These are phyloP conservation scores for Aspergillus glaucus DNA, from an alignment of 2,329 filamentous ascomycete species.

Conservation along the genomic window DNA sequence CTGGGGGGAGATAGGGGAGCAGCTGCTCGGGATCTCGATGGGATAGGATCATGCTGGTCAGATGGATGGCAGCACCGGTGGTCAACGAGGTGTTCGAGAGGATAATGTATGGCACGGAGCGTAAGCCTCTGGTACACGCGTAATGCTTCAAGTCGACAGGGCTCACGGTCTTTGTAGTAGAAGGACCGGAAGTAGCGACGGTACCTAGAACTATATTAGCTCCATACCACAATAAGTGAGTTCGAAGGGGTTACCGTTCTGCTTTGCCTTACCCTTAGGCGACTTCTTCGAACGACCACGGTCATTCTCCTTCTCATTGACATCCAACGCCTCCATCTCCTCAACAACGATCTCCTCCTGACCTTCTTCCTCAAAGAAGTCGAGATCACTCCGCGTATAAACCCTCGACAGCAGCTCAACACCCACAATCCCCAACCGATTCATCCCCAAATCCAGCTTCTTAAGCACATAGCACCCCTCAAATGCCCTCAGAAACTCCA, in stretches of 20 bases:
- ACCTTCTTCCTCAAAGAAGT: constrained; percentile 24
- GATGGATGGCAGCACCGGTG: constrained; percentile 20
- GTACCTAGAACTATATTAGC: constrained; percentile 3
- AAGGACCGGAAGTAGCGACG: neutral
- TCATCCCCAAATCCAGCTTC: constrained; percentile 42
- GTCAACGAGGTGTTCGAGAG: constrained; percentile 20
- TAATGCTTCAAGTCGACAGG: constrained; percentile 18
- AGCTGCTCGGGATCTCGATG: constrained; percentile 24
- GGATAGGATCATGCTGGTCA: constrained; percentile 23
- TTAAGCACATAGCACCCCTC: constrained; percentile 37
- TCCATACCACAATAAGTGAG: neutral
- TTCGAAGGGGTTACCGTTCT: constrained; percentile 8
- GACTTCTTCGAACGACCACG: constrained; percentile 10
- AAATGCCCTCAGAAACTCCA: constrained; percentile 40
- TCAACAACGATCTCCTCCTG: constrained; percentile 3
- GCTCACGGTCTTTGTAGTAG: neutral
- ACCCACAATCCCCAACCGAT: constrained; percentile 36
- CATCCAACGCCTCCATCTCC: constrained; percentile 4
- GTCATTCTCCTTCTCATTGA: constrained; percentile 15
- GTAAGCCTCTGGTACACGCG: constrained; percentile 27
- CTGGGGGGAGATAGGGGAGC: constrained; percentile 22
- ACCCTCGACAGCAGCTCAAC: constrained; percentile 42
- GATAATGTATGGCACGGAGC: constrained; percentile 30
- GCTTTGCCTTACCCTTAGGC: constrained; percentile 12
- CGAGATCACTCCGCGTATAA: constrained; percentile 33